Conservation (phyloP, 257 asterid genomes). For the Asclepias syriaca region DNA sequence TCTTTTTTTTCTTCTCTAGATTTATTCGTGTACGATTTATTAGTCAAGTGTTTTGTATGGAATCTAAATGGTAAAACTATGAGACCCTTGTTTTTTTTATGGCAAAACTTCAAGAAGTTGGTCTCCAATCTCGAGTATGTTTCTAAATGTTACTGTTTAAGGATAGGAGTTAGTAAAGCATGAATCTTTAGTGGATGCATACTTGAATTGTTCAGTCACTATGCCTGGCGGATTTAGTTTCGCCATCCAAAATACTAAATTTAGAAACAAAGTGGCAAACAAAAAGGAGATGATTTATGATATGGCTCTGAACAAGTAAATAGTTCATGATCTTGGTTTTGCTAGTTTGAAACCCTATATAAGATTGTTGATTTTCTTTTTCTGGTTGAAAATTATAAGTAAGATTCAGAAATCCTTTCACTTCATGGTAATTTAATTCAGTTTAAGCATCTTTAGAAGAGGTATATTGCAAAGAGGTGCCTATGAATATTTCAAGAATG, state of each 20-base stretch:
- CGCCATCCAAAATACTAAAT: not conserved
- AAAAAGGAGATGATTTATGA: not conserved
- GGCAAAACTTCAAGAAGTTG: not conserved
- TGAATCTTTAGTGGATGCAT: not conserved
- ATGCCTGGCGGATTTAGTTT: not conserved
- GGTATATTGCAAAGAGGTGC: not conserved
- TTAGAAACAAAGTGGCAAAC: too few relatives aligned
- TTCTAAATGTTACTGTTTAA: not conserved
- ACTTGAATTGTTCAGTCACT: not conserved
- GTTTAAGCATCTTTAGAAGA: not conserved
- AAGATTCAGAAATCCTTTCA: not conserved
- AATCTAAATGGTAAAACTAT: not conserved
- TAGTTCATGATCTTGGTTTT: not conserved
- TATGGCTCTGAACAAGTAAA: not conserved
- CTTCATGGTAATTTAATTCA: not conserved
- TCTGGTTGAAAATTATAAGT: not conserved
- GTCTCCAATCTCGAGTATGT: not conserved
- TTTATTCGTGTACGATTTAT: slow-evolving; percentile 1
- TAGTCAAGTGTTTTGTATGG: not conserved
- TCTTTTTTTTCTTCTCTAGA: not conserved
- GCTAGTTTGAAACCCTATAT: not conserved
- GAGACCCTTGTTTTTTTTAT: not conserved
- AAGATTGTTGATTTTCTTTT: not conserved
- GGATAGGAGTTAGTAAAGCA: not conserved
- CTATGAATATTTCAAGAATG: not conserved